Evolutionary conservation across 345 rosid genomes (phyloP), one percentile per base, ranked within the genome.

Genomic region (Laguncularia racemosa): DNA sequence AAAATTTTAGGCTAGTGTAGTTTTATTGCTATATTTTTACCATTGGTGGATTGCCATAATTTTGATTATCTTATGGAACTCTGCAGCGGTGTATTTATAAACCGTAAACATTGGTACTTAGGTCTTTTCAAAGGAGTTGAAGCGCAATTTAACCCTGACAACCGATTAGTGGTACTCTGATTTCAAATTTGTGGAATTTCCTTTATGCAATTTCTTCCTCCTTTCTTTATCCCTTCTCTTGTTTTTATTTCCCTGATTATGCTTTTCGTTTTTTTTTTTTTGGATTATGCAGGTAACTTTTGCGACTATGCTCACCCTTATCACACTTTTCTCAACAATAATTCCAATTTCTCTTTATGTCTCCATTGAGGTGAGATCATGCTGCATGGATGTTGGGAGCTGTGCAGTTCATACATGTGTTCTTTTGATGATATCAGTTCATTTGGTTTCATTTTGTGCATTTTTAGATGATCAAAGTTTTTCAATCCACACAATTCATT

Each of bases 301-400:
- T 48, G 79, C 87, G 65, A 78, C 90, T 63, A 71, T 95, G 61
- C 87, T 95, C 67, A 95, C 99, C 56, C 83, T 95, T 40, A 78
- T 95, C 59, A 95, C 99, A 63, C 82, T 95, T 60, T 90, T 81
- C 81, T 95, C 97, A 14, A 83, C 97, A 50, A 84, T 95, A 67
- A 90, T 95, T 58, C 99, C 99, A 46, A 95, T 95, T 68, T 95
- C 99, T 59, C 81, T 95, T 49, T 95, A 95, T 60, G 97, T 95
- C 63, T 95, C 99, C 57, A 90, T 95, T 64, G 99, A 95, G 96
- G 97, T 95, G 61, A 49, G 81, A 33, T 9, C 40, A 9, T 33
- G 40, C 7, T 33, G 9, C 40, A 33, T 33, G 1, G 40, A 33
- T 33, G 40, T 33, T 33, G 11, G 40, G 40, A 33, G 40, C 9